A percentile compares a stretch with the other conserved stretches of the same genome.
These are phyloP conservation scores for Neurospora sp. DNA, from an alignment of 495 filamentous ascomycete genomes.

Conservation along the genomic window DNA sequence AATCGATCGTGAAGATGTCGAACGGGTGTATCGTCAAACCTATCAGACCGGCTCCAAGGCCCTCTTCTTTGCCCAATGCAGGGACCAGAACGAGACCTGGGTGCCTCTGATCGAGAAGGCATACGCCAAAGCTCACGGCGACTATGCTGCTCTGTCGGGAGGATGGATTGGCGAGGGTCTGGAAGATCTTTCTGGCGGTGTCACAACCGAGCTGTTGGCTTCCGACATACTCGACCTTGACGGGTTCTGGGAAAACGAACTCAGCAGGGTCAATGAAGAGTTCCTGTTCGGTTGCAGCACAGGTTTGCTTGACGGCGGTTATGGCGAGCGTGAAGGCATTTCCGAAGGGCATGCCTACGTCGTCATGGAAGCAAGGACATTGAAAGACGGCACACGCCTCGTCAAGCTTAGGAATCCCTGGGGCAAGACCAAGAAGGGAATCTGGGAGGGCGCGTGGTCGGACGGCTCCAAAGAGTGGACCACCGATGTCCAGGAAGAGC, in stretches of 20 bases:
- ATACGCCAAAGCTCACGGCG: slow-evolving; percentile 88
- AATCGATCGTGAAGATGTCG: slow-evolving; percentile 53
- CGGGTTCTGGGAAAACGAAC: slow-evolving; percentile 80
- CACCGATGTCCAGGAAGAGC: slow-evolving; percentile 67
- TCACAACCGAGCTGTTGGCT: slow-evolving; percentile 74
- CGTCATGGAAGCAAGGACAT: slow-evolving; percentile 63
- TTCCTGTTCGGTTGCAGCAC: slow-evolving; percentile 84
- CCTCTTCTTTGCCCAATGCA: slow-evolving; percentile 79
- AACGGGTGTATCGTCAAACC: slow-evolving; percentile 68
- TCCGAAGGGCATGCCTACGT: slow-evolving; percentile 80
- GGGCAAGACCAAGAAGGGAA: slow-evolving; percentile 56
- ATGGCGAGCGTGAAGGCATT: slow-evolving; percentile 63
- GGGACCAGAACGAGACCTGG: slow-evolving; percentile 88
- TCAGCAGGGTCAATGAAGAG: slow-evolving; percentile 76
- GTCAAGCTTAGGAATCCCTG: slow-evolving; percentile 65
- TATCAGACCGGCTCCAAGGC: slow-evolving; percentile 76
- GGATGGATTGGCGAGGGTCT: slow-evolving; percentile 84
- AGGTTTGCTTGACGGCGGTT: slow-evolving; percentile 53
- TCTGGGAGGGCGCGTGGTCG: slow-evolving; percentile 81
- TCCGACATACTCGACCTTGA: slow-evolving; percentile 85
- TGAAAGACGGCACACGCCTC: slow-evolving; percentile 36
- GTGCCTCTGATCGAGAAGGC: slow-evolving; percentile 88
- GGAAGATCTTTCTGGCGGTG: slow-evolving; percentile 88
- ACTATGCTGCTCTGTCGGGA: slow-evolving; percentile 70
- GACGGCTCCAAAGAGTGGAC: slow-evolving; percentile 96